Conservation (phyloP, 805 yeast species). For the Candida endomychidarum region DNA sequence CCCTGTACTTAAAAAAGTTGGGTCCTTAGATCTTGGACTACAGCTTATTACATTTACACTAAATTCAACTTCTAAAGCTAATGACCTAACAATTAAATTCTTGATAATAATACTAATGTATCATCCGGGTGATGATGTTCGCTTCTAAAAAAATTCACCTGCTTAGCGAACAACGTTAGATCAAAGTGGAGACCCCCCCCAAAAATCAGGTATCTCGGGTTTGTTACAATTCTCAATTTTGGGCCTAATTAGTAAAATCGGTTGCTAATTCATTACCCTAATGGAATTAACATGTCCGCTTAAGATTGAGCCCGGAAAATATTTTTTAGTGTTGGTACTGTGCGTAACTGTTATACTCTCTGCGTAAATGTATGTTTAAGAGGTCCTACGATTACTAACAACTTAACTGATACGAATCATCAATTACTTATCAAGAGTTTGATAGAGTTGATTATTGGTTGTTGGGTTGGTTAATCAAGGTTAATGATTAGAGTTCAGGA, state of each 20-base stretch:
- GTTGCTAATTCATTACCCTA: background rate
- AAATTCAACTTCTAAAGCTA: too few relatives aligned
- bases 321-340: conserved; percentile 1
- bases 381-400: too few relatives aligned
- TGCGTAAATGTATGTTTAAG: too few relatives aligned
- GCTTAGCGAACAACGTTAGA: conserved; percentile 4
- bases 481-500: too few relatives aligned
- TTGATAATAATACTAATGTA: too few relatives aligned
- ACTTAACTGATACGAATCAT: too few relatives aligned
- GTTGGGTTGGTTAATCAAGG: too few relatives aligned
- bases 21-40: background rate
- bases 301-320: conserved; percentile 1
- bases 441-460: too few relatives aligned
- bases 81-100: too few relatives aligned
- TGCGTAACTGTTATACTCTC: too few relatives aligned
- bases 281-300: conserved; percentile 1
- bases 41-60: too few relatives aligned
- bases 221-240: background rate
- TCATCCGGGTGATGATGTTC: background rate
- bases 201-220: background rate
- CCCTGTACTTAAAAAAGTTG: background rate
- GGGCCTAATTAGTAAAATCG: conserved; percentile 3
- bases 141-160: conserved; percentile 2
- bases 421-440: too few relatives aligned
- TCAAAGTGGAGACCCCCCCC: conserved; percentile 6